phyloP scores from a whole-genome alignment of 179 eudicot species.

The Spinacia oleracea region DNA sequence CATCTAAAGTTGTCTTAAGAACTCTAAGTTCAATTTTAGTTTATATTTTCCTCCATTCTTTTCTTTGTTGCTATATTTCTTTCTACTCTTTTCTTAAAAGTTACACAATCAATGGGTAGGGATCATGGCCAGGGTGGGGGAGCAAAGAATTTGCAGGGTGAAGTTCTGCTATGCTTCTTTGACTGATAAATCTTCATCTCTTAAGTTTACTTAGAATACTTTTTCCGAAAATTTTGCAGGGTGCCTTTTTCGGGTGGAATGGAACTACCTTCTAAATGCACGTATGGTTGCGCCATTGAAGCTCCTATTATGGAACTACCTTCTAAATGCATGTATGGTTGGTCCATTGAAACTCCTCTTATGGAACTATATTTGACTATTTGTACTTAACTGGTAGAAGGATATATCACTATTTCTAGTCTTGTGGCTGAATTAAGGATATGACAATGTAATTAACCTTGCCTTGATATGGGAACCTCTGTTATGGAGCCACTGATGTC shows the following conservation, averaged over 20 bases:
- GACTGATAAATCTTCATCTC: not conserved
- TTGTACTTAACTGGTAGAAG: slow-evolving; percentile 12
- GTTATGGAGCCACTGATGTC: not conserved
- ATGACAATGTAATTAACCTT: not conserved
- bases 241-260: slow-evolving; percentile 81
- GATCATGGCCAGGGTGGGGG: not conserved
- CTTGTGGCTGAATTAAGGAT: not conserved
- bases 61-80: not conserved
- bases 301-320: slow-evolving; percentile 85
- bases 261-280: slow-evolving; percentile 67
- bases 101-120: not conserved
- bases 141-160: not conserved
- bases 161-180: not conserved
- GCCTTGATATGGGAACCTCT: not conserved
- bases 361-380: too few relatives aligned
- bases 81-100: not conserved
- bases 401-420: not conserved
- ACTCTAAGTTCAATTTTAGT: not conserved
- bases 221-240: slow-evolving; percentile 43
- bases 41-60: not conserved
- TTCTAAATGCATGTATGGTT: slow-evolving; percentile 36
- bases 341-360: too few relatives aligned
- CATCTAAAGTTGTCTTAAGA: slow-evolving; percentile 20
- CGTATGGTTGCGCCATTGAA: too few relatives aligned
- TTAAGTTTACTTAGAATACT: not conserved